phyloP scores from a whole-genome alignment of 495 filamentous ascomycete species.

The Podospora sp. region DNA sequence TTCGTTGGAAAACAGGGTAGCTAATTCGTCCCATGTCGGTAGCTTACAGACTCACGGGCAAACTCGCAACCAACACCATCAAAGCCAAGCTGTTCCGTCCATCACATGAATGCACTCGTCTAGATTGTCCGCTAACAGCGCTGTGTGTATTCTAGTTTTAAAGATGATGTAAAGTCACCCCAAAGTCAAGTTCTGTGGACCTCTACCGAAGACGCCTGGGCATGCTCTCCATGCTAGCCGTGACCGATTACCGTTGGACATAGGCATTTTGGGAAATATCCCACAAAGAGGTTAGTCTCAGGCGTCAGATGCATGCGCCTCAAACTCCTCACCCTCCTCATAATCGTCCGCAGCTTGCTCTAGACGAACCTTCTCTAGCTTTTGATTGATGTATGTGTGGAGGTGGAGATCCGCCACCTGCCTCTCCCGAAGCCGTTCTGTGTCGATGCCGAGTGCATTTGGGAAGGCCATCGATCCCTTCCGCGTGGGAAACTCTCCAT shows the following conservation, averaged over 20 bases:
- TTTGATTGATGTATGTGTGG: conserved; percentile 69
- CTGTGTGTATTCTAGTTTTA: neutral
- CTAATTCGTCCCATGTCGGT: neutral
- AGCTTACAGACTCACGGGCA: neutral
- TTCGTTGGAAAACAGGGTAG: neutral
- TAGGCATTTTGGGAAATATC: no score
- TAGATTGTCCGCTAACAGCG: neutral
- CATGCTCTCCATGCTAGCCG: neutral
- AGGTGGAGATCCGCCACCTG: conserved; percentile 65
- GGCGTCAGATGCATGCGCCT: conserved; percentile 38
- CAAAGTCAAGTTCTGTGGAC: neutral
- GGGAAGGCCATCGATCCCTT: conserved; percentile 31
- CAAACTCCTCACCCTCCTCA: conserved; percentile 53
- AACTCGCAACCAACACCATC: neutral
- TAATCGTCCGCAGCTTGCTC: conserved; percentile 41
- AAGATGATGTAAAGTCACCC: neutral
- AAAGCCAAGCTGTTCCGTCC: neutral
- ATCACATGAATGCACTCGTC: neutral
- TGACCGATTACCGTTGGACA: no score
- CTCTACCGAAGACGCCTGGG: neutral
- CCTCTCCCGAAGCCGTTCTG: conserved; percentile 45
- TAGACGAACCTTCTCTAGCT: conserved; percentile 62
- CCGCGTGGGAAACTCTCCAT: conserved; percentile 34
- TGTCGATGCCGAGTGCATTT: conserved; percentile 32
- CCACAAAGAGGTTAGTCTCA: no score